Base-by-base conservation (phyloP, 139 green algal genomes). In the Micromonas pusilla region DNA sequence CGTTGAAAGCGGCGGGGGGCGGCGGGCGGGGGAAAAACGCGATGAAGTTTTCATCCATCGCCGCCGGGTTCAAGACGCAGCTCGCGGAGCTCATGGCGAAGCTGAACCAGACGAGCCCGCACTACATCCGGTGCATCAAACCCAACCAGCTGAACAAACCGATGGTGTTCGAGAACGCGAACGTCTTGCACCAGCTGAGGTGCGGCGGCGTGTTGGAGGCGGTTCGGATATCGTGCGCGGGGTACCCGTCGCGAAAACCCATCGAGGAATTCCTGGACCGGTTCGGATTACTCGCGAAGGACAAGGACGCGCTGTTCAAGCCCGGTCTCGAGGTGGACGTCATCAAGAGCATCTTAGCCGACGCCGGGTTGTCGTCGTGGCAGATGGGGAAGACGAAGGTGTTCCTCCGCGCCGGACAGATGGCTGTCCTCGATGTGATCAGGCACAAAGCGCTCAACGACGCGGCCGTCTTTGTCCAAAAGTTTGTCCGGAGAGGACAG, bases 111-210 rank as follows among this genome's bases (percentile, higher is more conserved):
- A 98, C 97, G 87, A 90, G 97, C 86, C 96, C 96, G 34, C 95
- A 99, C 87, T 99, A 99, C 87, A 90, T 99, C 62, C 94, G 96
- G 82, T 99, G 96, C 88, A 96, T 99, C 85, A 99, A 99, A 87
- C 96, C 96, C 73, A 99, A 99, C 88, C 25, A 2, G 0, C 26
- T 68, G 5, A 93, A 91, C 85, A 79, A 87, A 76, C 86, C 95
- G 1, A 82, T 83, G 32, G 72, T 88, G 45, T 99, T 98, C 87
- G 94, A 99, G 84, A 92, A 89, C 77, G 76, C 73, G 71, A 96
- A 96, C 74, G 91, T 95, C 79, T 89, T 99, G 81, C 93, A 99
- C 52, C 94, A 98, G 89, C 91, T 99, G 81, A 89, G 94, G 25
- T 98, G 94, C 74, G 95, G 95, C 39, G 95, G 95, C 78, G 95